Base-by-base conservation (phyloP, 345 rosid species). In the Iberis pinnata region DNA sequence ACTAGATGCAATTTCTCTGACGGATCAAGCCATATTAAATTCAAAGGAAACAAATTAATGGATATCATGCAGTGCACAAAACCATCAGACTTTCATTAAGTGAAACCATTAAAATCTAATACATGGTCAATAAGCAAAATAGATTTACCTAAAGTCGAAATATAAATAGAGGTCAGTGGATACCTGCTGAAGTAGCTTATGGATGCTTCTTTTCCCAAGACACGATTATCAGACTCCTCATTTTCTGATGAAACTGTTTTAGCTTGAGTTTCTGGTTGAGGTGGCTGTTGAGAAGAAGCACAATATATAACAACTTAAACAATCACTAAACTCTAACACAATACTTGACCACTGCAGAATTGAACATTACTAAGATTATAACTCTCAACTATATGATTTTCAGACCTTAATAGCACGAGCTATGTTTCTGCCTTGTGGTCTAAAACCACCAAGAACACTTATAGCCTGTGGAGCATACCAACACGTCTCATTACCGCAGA, bases 401-500 rank as follows among this genome's bases (percentile, higher is more conserved):
- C 32, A 58, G 26, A 90, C 98, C 90, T 84, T 88, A 15, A 92
- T 59, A 43, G 98, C 96, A 60, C 93, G 81, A 27, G 82, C 59
- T 38, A 85, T 69, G 64, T 69, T 80, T 72, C 55, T 83, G 15
- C 98, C 98, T 51, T 92, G 98, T 40, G 98, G 96, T 68, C 96
- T 78, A 36, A 88, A 92, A 14, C 98, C 93, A 51, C 98, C 98
- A 69, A 88, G 89, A 65, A 88, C 88, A 62, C 98, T 88, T 26
- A 88, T 88, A 31, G 98, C 96, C 64, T 92, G 96, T 51, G 98
- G 96, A 27, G 98, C 51, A 85, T 80, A 1, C 98, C 95, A 12
- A 88, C 96, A 75, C 85, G 98, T 12, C 98, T 96, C 74, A 88
- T 85, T 60, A 92, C 98, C 0, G 96, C 95, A 51, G 83, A n/a